phyloP scores from a whole-genome alignment of 257 asterid species.

The Solanum sejunctum region DNA sequence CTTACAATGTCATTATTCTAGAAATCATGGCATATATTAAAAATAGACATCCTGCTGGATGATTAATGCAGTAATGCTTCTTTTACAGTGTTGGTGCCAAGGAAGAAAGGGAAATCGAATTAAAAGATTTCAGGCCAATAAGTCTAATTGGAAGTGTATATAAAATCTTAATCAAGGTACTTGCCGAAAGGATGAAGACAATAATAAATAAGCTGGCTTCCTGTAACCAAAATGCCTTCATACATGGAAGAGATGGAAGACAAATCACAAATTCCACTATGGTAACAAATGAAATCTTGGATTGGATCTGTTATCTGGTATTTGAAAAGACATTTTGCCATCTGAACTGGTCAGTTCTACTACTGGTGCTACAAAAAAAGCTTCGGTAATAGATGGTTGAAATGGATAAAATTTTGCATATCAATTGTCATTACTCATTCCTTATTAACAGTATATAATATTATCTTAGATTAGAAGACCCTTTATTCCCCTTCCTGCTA shows the following conservation, averaged over 20 bases:
- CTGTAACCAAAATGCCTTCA: neutral
- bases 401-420: neutral
- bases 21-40: neutral
- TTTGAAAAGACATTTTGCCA: neutral
- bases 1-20: neutral
- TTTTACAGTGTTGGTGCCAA: neutral
- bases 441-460: no score
- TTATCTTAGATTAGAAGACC: neutral
- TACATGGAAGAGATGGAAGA: neutral
- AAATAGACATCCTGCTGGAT: neutral
- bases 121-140: neutral
- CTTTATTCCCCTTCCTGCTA: neutral
- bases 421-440: neutral
- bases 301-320: neutral
- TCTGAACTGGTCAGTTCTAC: neutral
- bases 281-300: neutral
- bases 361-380: neutral
- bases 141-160: neutral
- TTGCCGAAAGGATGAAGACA: neutral
- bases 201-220: neutral
- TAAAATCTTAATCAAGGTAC: neutral
- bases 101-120: neutral
- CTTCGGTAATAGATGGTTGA: neutral
- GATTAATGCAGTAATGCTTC: neutral
- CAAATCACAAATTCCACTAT: neutral